Base-by-base conservation (phyloP, 441 rosid genomes). In the Brassica hybrid region DNA sequence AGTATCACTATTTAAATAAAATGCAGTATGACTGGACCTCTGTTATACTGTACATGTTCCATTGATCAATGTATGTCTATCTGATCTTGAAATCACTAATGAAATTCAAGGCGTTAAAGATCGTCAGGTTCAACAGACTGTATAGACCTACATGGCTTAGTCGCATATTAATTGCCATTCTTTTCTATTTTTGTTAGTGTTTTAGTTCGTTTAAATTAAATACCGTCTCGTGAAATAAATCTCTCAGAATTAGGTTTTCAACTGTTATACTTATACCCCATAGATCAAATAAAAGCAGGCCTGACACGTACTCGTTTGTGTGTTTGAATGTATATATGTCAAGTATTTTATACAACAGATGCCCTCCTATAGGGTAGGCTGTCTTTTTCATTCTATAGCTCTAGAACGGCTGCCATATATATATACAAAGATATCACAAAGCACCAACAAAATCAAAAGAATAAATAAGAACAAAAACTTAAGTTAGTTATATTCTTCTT, bases 311-410 rank as follows among this genome's bases (percentile, higher is more conserved):
- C 52, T 3, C 21, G n/a, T 60, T n/a, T 10, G 68, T 60, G 45
- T 68, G 14, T 23, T 13, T 60, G 62, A 30, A 21, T 68, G 61
- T 62, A 32, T 59, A 74, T 65, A 32, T 75, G 72, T 0, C 63
- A 36, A 61, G 54, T 69, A 69, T 69, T 76, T 63, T 77, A 77
- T 54, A 41, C 17, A 25, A 52, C 43, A 71, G 50, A 41, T 41
- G 75, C 36, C 50, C 65, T 45, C 56, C 3, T 69, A 76, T 30
- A 54, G 56, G 79, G 69, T 69, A 62, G 56, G 43, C n/a, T 76
- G 79, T 76, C 79, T 34, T 76, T 63, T 62, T 76, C 74, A 59
- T 27, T n/a, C 38, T 25, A 68, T 30, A 52, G 11, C 57, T 54
- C n/a, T 8, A 52, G 9, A 70, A 16, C 38, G 16, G 59, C 67